Percentiles rank a stretch among this genome's conserved stretches.
Evolutionary conservation across 1,284 basidiomycete genomes (phyloP).

Genomic region (Cryptococcus sp.): DNA sequence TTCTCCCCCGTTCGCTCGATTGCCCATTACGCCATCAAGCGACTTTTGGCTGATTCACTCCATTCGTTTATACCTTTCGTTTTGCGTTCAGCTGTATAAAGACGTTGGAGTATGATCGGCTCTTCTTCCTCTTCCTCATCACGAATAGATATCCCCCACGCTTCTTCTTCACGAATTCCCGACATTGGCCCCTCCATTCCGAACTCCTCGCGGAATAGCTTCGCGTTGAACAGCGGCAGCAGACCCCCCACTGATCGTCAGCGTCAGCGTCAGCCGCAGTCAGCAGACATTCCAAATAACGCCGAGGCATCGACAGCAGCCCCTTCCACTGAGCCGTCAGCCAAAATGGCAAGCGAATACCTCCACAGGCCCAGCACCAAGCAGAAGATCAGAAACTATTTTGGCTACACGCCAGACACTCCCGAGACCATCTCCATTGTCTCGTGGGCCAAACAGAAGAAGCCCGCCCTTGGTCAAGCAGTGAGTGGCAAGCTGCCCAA

Average conservation of each 20-base stretch:
- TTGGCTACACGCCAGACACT: conserved; percentile 41
- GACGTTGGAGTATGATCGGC: too few relatives aligned
- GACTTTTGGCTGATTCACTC: too few relatives aligned
- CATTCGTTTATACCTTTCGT: too few relatives aligned
- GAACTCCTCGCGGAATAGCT: background rate
- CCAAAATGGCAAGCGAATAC: background rate
- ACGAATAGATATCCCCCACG: background rate
- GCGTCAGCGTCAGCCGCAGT: too few relatives aligned
- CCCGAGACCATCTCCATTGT: conserved; percentile 40
- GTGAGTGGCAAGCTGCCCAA: conserved; percentile 20
- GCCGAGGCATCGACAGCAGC: background rate
- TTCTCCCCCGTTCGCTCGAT: too few relatives aligned
- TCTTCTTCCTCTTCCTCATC: background rate
- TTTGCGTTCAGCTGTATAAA: too few relatives aligned
- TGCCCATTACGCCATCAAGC: too few relatives aligned
- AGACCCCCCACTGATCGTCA: too few relatives aligned
- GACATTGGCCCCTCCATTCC: background rate
- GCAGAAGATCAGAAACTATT: conserved; percentile 27
- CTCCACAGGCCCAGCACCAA: conserved; percentile 12
- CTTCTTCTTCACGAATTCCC: background rate
- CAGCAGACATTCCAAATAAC: too few relatives aligned
- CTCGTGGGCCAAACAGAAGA: conserved; percentile 33
- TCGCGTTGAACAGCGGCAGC: conserved; percentile 18
- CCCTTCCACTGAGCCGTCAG: conserved; percentile 19
- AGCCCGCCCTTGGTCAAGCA: conserved; percentile 22